Evolutionary conservation across 805 yeast genomes (phyloP).

Genomic region (Debaryomyces hansenii): DNA sequence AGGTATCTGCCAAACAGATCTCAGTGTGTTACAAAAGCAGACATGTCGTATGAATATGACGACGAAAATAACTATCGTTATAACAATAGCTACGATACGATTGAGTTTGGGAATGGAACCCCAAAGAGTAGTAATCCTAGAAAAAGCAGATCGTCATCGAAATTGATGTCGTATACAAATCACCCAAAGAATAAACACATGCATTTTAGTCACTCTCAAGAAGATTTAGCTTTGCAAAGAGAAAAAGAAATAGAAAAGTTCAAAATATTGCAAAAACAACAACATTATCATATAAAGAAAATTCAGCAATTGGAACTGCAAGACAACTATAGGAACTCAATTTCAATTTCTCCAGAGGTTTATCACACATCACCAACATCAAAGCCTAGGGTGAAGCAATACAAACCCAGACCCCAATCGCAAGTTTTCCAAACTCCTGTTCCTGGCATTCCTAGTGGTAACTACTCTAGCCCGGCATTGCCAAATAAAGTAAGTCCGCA

Average conservation of each 20-base stretch:
- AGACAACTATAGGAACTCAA: slow-evolving; percentile 13
- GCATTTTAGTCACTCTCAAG: slow-evolving; percentile 13
- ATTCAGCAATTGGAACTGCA: slow-evolving; percentile 10
- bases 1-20: slow-evolving; percentile 11
- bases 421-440: neutral
- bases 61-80: slow-evolving; percentile 19
- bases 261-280: slow-evolving; percentile 30
- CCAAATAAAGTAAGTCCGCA: neutral
- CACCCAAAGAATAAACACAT: slow-evolving; percentile 16
- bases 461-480: neutral
- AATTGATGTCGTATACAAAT: slow-evolving; percentile 15
- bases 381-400: neutral
- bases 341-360: slow-evolving; percentile 2
- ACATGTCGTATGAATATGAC: slow-evolving; percentile 16
- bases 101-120: slow-evolving; percentile 8
- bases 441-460: neutral
- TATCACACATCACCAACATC: neutral
- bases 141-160: slow-evolving; percentile 12
- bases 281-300: slow-evolving; percentile 26
- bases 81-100: slow-evolving; percentile 23
- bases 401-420: neutral
- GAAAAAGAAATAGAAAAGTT: slow-evolving; percentile 32
- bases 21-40: slow-evolving; percentile 8
- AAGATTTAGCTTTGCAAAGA: slow-evolving; percentile 17
- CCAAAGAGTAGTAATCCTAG: slow-evolving; percentile 7